Conservation (phyloP, 2,329 filamentous ascomycete species). For the Fusarium ambrosium region DNA sequence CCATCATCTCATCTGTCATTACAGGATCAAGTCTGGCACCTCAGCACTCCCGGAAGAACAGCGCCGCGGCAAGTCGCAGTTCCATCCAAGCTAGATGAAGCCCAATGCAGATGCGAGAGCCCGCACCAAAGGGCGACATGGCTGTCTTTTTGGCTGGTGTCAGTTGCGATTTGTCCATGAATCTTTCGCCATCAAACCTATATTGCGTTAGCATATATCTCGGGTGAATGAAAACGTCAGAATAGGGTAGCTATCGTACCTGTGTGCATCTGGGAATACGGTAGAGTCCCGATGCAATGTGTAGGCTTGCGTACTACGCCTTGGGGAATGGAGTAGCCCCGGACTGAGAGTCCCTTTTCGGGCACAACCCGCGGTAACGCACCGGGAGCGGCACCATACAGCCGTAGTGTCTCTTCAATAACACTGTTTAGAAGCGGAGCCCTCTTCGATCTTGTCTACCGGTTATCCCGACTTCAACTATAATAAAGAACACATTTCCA, state of each 20-base stretch:
- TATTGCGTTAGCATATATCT: not conserved
- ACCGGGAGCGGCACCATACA: conserved; percentile 35
- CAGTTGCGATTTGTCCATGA: not conserved
- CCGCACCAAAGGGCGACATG: conserved; percentile 22
- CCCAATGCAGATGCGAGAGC: conserved; percentile 25
- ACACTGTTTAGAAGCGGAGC: conserved; percentile 21
- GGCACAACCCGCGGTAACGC: conserved; percentile 18
- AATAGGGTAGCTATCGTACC: not conserved
- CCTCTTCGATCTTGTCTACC: not conserved
- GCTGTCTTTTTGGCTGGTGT: not conserved
- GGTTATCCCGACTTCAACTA: too few species aligned
- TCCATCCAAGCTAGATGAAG: conserved; percentile 35
- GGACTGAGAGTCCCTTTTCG: not conserved
- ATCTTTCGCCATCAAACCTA: not conserved
- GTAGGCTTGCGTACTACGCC: conserved; percentile 27
- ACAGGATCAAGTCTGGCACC: not conserved
- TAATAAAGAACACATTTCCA: too few species aligned
- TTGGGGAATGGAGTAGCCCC: not conserved
- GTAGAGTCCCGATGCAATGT: conserved; percentile 17
- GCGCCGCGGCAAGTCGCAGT: conserved; percentile 14
- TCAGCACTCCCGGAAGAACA: conserved; percentile 30
- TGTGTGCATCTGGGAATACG: not conserved
- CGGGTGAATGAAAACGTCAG: not conserved
- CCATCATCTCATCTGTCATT: conserved; percentile 30
- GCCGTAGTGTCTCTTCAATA: conserved; percentile 24